Evolutionary conservation across 352 stramenopile species (phyloP).

Genomic region (Pythium sukuiense): DNA sequence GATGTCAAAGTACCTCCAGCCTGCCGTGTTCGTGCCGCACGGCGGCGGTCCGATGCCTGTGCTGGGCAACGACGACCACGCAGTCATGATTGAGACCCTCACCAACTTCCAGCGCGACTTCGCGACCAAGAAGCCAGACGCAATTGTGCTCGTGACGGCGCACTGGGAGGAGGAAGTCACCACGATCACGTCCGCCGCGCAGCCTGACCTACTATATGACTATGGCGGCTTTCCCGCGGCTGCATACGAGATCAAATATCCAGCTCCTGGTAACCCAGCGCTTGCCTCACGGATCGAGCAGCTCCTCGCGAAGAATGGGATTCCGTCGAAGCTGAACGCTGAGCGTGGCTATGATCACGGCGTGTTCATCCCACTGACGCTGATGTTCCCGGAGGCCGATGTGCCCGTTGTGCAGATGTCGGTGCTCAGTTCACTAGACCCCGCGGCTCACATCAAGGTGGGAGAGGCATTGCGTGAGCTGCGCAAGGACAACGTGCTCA

Average conservation of each 20-base stretch:
- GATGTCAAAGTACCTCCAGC: slow-evolving; percentile 8
- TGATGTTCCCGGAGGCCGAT: slow-evolving; percentile 88
- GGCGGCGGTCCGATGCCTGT: slow-evolving; percentile 58
- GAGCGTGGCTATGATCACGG: slow-evolving; percentile 88
- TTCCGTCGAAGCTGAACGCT: slow-evolving; percentile 48
- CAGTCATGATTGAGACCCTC: slow-evolving; percentile 36
- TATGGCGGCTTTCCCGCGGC: slow-evolving; percentile 89
- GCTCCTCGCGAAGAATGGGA: slow-evolving; percentile 52
- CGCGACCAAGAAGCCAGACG: slow-evolving; percentile 35
- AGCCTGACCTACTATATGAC: slow-evolving; percentile 83
- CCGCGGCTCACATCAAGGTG: slow-evolving; percentile 58
- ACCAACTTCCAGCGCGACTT: slow-evolving; percentile 37
- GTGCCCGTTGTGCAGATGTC: slow-evolving; percentile 87
- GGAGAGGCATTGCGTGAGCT: slow-evolving; percentile 60
- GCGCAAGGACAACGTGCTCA: slow-evolving; percentile 70
- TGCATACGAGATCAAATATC: slow-evolving; percentile 84
- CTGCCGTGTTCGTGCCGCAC: slow-evolving; percentile 33
- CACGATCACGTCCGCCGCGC: slow-evolving; percentile 44
- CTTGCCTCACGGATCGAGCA: slow-evolving; percentile 66
- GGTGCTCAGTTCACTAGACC: slow-evolving; percentile 55
- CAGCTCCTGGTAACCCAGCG: slow-evolving; percentile 58
- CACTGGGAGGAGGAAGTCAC: slow-evolving; percentile 69
- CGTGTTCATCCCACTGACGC: slow-evolving; percentile 87
- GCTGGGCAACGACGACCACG: slow-evolving; percentile 40
- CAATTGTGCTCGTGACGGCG: slow-evolving; percentile 79